Percentiles rank a stretch among this genome's conserved stretches.
Conservation (phyloP, 2,329 filamentous ascomycete species). For the Alternaria brassicicola region DNA sequence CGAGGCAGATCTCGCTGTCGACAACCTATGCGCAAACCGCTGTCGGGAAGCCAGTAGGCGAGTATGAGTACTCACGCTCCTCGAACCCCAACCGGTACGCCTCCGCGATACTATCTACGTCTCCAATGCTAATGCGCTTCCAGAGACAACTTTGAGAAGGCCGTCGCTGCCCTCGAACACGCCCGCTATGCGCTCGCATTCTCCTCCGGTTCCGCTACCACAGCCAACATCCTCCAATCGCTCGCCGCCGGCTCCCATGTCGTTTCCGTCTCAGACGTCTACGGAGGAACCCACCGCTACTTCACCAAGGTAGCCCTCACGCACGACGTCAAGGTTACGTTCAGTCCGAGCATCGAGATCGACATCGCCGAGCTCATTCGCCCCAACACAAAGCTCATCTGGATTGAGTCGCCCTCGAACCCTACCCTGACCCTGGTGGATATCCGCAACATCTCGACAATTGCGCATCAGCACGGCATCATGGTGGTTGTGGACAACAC, state of each 20-base stretch:
- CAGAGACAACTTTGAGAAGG: conserved; percentile 88
- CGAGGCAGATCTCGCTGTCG: conserved; percentile 78
- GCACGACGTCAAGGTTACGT: conserved; percentile 92
- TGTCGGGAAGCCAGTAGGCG: conserved; percentile 84
- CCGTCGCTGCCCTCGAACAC: conserved; percentile 89
- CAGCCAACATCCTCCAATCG: conserved; percentile 90
- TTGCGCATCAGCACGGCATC: conserved; percentile 86
- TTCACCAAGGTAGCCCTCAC: conserved; percentile 97
- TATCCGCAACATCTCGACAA: conserved; percentile 80
- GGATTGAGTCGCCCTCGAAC: conserved; percentile 96
- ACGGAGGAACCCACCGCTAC: conserved; percentile 97
- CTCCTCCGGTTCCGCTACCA: conserved; percentile 91
- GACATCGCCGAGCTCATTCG: conserved; percentile 86
- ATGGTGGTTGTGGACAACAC: conserved; percentile 99
- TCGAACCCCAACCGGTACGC: conserved; percentile 83
- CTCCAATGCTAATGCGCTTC: conserved; percentile 14
- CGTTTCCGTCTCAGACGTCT: conserved; percentile 95
- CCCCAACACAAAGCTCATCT: conserved; percentile 88
- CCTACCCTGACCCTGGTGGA: conserved; percentile 92
- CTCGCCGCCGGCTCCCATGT: conserved; percentile 91
- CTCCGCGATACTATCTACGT: background rate
- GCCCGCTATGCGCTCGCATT: conserved; percentile 93
- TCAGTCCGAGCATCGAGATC: conserved; percentile 88
- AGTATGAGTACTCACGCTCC: conserved; percentile 91
- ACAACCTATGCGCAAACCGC: conserved; percentile 94